Evolutionary conservation across 371 early-diverging fungal species (phyloP).

Genomic region (Mucor velutinosus): DNA sequence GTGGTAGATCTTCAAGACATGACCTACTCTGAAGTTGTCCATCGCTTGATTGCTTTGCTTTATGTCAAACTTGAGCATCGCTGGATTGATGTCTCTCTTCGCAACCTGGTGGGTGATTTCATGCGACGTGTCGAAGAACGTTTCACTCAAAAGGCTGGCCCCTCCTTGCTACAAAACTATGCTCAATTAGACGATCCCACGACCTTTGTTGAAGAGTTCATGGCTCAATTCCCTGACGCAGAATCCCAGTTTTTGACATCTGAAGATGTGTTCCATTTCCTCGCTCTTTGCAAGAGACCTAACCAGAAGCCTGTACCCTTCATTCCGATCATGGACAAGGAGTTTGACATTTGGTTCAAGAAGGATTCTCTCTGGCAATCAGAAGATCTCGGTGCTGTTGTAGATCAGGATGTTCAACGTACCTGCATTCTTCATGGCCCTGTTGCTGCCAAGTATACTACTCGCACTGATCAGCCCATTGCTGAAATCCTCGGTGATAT

Average conservation of each 20-base stretch:
- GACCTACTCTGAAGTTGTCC: slow-evolving; percentile 91
- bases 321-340: slow-evolving; percentile 89
- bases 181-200: slow-evolving; percentile 70
- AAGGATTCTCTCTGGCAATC: slow-evolving; percentile 97
- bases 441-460: slow-evolving; percentile 83
- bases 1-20: slow-evolving; percentile 85
- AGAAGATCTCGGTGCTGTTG: slow-evolving; percentile 90
- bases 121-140: slow-evolving; percentile 91
- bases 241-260: slow-evolving; percentile 80
- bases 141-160: slow-evolving; percentile 60
- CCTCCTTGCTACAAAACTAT: slow-evolving; percentile 74
- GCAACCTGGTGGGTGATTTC: slow-evolving; percentile 87
- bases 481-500: slow-evolving; percentile 89
- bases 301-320: slow-evolving; percentile 94
- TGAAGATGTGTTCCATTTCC: slow-evolving; percentile 91
- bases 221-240: slow-evolving; percentile 80
- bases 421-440: slow-evolving; percentile 97
- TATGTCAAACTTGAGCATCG: slow-evolving; percentile 78
- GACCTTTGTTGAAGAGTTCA: slow-evolving; percentile 71
- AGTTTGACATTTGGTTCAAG: slow-evolving; percentile 94
- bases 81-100: slow-evolving; percentile 88
- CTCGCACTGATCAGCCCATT: slow-evolving; percentile 84
- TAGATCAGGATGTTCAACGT: slow-evolving; percentile 88
- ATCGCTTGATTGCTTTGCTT: slow-evolving; percentile 82
- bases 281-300: slow-evolving; percentile 79